These are phyloP conservation scores for Syzygium syzygioides DNA, from an alignment of 441 rosid genomes.

Conservation along the genomic window DNA sequence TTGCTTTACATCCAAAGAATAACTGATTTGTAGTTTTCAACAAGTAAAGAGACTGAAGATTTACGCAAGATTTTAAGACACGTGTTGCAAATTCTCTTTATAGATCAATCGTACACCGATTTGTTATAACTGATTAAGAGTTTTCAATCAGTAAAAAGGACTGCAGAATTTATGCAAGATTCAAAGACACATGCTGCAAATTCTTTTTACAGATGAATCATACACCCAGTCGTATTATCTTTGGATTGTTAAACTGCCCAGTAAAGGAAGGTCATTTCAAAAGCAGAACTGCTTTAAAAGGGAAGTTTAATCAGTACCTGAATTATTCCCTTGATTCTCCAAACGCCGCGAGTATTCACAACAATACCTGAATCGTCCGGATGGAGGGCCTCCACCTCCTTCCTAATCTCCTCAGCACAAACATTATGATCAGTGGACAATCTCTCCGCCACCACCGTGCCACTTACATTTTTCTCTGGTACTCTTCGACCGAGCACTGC, in stretches of 20 bases:
- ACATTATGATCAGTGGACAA: constrained; percentile 64
- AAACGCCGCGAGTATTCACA: constrained; percentile 41
- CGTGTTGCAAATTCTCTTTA: neutral
- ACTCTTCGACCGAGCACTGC: constrained; percentile 46
- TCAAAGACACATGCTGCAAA: neutral
- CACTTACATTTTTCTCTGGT: constrained; percentile 4
- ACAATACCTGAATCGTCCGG: constrained; percentile 61
- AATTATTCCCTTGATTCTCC: constrained; percentile 68
- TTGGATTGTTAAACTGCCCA: neutral
- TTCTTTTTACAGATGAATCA: neutral
- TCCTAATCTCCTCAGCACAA: constrained; percentile 52
- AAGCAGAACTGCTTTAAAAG: neutral
- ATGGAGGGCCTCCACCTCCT: constrained; percentile 59
- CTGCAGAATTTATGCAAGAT: neutral
- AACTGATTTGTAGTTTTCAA: neutral
- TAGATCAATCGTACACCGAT: neutral
- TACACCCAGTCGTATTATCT: neutral
- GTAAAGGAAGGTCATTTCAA: neutral
- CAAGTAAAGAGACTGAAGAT: neutral
- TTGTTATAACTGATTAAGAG: neutral
- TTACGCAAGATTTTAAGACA: neutral
- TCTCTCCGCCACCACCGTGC: constrained; percentile 40
- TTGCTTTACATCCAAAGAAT: neutral
- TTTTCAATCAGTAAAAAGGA: neutral
- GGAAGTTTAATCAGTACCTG: constrained; percentile 28